A percentile compares a stretch with the other conserved stretches of the same genome.
These are phyloP conservation scores for Arthonia radiata DNA, from an alignment of 495 filamentous ascomycete genomes.

Conservation along the genomic window DNA sequence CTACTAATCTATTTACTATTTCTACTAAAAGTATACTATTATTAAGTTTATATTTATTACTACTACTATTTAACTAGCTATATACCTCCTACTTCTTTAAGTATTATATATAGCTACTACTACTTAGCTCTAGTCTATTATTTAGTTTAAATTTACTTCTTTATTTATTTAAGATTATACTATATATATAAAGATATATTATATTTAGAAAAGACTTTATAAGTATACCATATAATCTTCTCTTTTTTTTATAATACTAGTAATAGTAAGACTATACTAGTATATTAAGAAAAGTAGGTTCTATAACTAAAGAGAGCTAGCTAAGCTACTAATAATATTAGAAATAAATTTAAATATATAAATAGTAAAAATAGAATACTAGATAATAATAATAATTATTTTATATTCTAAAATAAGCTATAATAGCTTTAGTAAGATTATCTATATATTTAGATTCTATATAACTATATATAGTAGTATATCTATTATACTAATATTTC, in stretches of 20 bases:
- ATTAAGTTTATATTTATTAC: neutral
- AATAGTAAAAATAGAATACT: neutral
- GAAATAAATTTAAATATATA: too few species aligned
- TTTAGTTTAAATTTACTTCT: neutral
- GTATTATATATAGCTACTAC: neutral
- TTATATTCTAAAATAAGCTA: neutral
- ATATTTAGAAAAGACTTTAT: neutral
- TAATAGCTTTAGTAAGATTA: neutral
- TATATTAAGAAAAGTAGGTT: neutral
- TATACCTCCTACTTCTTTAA: too few species aligned
- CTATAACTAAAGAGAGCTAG: neutral
- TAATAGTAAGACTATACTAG: neutral
- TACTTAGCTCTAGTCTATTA: neutral
- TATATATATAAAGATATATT: neutral
- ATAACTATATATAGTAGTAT: neutral
- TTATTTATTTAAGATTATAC: neutral
- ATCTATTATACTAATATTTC: neutral
- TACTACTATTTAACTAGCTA: too few species aligned
- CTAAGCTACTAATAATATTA: neutral
- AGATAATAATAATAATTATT: neutral
- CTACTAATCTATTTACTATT: neutral
- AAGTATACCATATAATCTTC: neutral
- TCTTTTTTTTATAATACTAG: neutral
- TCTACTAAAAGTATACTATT: neutral
- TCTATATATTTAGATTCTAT: neutral